Conservation (phyloP, 768 basidiomycete genomes). For the Mycena floridula region DNA sequence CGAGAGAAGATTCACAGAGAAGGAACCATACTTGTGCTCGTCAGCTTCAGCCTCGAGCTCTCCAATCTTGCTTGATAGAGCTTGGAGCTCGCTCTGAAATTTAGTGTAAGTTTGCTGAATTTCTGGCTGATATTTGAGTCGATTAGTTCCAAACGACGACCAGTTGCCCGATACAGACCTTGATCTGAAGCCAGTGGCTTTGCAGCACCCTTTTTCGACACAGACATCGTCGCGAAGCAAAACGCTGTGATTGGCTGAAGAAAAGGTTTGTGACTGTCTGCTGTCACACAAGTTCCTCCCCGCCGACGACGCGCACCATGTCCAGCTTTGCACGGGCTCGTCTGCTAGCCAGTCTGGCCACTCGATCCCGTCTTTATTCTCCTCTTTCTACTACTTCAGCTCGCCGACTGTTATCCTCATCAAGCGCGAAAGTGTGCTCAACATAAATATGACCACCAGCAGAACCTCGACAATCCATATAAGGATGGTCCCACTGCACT, state of each 20-base stretch:
- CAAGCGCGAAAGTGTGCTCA: too few species aligned
- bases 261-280: too few species aligned
- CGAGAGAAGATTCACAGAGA: too few species aligned
- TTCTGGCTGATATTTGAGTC: conserved; percentile 57
- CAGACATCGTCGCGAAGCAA: too few species aligned
- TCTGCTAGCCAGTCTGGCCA: conserved; percentile 45
- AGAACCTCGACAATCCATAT: conserved; percentile 45
- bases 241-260: conserved; percentile 48
- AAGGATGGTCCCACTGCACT: conserved; percentile 80
- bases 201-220: too few species aligned
- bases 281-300: too few species aligned
- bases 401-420: too few species aligned
- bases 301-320: too few species aligned
- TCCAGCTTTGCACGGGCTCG: conserved; percentile 45
- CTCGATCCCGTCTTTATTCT: too few species aligned
- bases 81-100: conserved; percentile 83
- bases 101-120: conserved; percentile 78
- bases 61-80: conserved; percentile 90
- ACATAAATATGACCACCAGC: not conserved
- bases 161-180: conserved; percentile 53
- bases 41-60: conserved; percentile 96
- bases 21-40: conserved; percentile 89
- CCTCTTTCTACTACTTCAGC: too few species aligned
- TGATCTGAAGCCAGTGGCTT: conserved; percentile 62
- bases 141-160: conserved; percentile 7